Base-by-base conservation (phyloP, 2,329 filamentous ascomycete genomes). In the Cylindrodendrum hubeiense region DNA sequence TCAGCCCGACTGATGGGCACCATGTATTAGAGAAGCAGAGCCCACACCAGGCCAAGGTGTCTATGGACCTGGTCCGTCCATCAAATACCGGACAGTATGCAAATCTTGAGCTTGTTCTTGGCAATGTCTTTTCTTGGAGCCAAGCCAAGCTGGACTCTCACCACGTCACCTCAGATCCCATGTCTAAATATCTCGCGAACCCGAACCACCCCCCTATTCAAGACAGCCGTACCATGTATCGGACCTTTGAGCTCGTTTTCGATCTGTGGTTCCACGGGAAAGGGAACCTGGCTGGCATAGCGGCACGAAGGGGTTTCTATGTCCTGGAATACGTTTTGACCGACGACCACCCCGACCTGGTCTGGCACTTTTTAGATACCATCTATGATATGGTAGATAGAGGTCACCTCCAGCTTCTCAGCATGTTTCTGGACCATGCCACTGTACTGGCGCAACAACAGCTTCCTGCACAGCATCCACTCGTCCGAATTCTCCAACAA, bases 151-250 rank as follows among this genome's bases (percentile, higher is more conserved):
- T 80, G 22, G 78, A 80, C n/a, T 61, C 73, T 3, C 65, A 66
- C n/a, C 52, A 65, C 43, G 54, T 69, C 34, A 61, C 60, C 24
- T 67, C 71, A n/a, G 79, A 80, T 63, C 76, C 79, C 57, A 80
- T 80, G 79, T 78, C 77, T 3, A 71, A 68, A 37, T 80, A 80
- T 47, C 70, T 80, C 8, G 78, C 77, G 6, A 75, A 73, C 30
- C 79, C 78, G 13, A 77, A 77, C 30, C 74, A 73, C 10, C 78
- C 78, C 10, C 79, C 76, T 24, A 78, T 79, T 12, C 77, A 79
- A 59, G 79, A 80, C 58, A 80, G 79, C 53, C 79, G 79, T 33
- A 80, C 79, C 50, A 80, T 80, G 79, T 80, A 80, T 56, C 76
- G 79, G 54, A 80, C 77, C 1, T 80, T 80, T 57, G 79, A 80